Conservation (phyloP, 2,329 filamentous ascomycete genomes). For the Hypoxylon sp. region DNA sequence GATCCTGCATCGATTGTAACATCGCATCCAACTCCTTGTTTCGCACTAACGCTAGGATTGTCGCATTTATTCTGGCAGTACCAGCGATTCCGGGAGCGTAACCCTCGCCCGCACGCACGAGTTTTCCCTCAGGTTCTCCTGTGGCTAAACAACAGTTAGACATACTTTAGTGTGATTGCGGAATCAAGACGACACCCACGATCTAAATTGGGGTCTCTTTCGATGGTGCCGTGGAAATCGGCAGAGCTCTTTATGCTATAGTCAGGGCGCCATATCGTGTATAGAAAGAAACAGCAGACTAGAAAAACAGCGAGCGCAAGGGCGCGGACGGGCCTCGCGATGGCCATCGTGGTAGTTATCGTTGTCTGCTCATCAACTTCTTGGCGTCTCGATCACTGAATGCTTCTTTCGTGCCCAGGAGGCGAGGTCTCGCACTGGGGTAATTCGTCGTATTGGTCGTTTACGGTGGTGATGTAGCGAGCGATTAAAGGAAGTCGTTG, state of each 20-base stretch:
- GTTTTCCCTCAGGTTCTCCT: conserved; percentile 81
- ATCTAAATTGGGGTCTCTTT: conserved; percentile 87
- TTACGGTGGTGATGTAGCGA: neutral
- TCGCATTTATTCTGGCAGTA: conserved; percentile 90
- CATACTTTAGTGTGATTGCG: neutral
- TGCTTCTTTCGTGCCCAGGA: conserved; percentile 12
- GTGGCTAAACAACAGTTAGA: conserved; percentile 68
- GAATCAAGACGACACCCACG: conserved; percentile 65
- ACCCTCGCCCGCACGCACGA: conserved; percentile 79
- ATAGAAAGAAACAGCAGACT: conserved; percentile 83
- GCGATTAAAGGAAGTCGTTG: conserved; percentile 18
- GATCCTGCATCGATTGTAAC: conserved; percentile 87
- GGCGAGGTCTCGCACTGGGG: conserved; percentile 1
- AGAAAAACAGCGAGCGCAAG: conserved; percentile 78
- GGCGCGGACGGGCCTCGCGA: conserved; percentile 86
- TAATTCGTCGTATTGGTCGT: conserved; percentile 10
- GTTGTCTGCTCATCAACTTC: conserved; percentile 47
- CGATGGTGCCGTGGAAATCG: conserved; percentile 58
- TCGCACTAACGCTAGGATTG: conserved; percentile 88
- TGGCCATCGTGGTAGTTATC: conserved; percentile 72
- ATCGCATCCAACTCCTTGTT: conserved; percentile 90
- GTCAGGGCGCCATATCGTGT: conserved; percentile 75
- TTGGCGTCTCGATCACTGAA: conserved; percentile 3
- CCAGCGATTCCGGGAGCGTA: conserved; percentile 82
- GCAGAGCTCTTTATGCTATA: conserved; percentile 54